phyloP scores from a whole-genome alignment of 805 yeast species.

The Diddensiella santjacobensis region DNA sequence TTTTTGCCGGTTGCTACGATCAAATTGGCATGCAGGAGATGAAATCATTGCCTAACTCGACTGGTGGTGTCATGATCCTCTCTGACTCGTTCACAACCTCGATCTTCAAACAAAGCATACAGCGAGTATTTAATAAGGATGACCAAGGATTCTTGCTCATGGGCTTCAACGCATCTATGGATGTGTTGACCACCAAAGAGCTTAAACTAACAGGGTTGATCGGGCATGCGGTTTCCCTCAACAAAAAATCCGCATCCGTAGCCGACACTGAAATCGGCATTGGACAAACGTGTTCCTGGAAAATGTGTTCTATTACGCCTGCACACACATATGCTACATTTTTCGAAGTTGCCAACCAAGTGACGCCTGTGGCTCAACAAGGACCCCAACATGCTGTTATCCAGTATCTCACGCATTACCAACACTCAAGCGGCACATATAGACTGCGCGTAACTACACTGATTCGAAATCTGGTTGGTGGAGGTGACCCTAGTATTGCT shows the following conservation, averaged over 20 bases:
- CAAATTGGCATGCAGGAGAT: constrained; percentile 94
- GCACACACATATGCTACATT: constrained; percentile 84
- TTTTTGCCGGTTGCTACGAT: constrained; percentile 93
- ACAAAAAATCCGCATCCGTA: constrained; percentile 58
- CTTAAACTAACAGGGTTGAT: constrained; percentile 88
- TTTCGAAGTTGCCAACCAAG: constrained; percentile 64
- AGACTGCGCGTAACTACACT: constrained; percentile 90
- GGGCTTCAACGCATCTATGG: constrained; percentile 87
- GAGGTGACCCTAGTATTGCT: constrained; percentile 52
- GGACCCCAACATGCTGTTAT: constrained; percentile 40
- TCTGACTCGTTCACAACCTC: constrained; percentile 93
- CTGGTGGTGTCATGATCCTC: constrained; percentile 86
- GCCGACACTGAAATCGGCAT: constrained; percentile 92
- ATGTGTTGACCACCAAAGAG: constrained; percentile 74
- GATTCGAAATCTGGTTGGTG: constrained; percentile 47
- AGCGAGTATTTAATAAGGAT: constrained; percentile 83
- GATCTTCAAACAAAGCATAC: constrained; percentile 85
- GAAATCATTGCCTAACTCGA: constrained; percentile 76
- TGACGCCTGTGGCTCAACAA: constrained; percentile 32
- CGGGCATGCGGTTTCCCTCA: constrained; percentile 81
- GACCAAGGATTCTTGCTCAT: constrained; percentile 78
- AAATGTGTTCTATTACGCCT: constrained; percentile 79
- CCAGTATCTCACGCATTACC: constrained; percentile 89
- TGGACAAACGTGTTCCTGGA: constrained; percentile 90
- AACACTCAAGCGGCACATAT: constrained; percentile 90